Evolutionary conservation across 495 filamentous ascomycete species (phyloP), one percentile per base, ranked within the genome.

Genomic region (Penicillium pancosmium): DNA sequence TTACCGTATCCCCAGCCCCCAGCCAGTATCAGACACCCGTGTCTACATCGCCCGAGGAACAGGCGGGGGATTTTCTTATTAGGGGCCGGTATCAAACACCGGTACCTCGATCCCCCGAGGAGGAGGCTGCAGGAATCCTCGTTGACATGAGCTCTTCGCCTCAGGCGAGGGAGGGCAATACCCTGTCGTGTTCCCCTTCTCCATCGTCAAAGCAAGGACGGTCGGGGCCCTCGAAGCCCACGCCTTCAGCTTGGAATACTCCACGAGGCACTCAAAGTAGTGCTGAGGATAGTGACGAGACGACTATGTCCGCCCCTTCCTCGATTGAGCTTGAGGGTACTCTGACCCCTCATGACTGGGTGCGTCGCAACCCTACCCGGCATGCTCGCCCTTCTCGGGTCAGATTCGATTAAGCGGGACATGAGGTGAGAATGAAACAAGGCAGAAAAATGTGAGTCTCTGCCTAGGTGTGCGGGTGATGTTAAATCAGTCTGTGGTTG

Each of bases 311-410:
- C 4, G 35, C 35, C 31, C 43, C 15, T 46, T n/a, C 23, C 0
- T 35, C 34, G 10, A 7, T 18, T 43, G 34, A 31, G 2, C 16
- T 44, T 12, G 41, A 44, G n/a, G 41, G n/a, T 18, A 44, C n/a
- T 19, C 4, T 38, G 13, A 44, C n/a, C 3, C 11, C 15, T 13
- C 36, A 12, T 12, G 36, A 38, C 15, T 38, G 36, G 11, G 13
- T 41, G 35, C 48, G 59, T 6, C 51, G 60, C 2, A 63, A 63
- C 27, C 60, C 60, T 12, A 10, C 16, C 19, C 60, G 60, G 16
- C 34, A 19, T 25, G 60, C 60, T 11, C 50, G 60, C 21, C 56
- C 56, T 16, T 3, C 27, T 33, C 49, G 33, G 27, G 27, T 9
- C 8, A 31, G 27, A 31, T 31, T 31, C 27, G 27, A 31, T 31